A percentile compares a stretch with the other conserved stretches of the same genome.
phyloP scores from a whole-genome alignment of 805 yeast genomes.

The Kluyveromyces lactis region DNA sequence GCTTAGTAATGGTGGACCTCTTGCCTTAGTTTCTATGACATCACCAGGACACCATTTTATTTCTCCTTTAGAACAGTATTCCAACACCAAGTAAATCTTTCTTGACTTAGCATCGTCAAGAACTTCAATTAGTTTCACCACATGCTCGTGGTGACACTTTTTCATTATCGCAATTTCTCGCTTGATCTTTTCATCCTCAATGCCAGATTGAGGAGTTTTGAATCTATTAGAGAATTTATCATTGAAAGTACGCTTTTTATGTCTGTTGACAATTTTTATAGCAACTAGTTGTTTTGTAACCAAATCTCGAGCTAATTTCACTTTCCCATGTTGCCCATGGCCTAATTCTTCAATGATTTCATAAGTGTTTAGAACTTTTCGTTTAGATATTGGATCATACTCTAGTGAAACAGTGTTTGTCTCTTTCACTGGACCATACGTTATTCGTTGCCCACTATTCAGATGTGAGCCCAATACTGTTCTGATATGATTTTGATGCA shows the following conservation, averaged over 20 bases:
- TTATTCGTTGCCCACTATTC: neutral
- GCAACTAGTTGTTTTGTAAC: constrained; percentile 68
- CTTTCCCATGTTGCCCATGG: constrained; percentile 98
- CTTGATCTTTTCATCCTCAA: constrained; percentile 66
- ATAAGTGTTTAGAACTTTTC: constrained; percentile 79
- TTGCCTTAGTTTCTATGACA: constrained; percentile 33
- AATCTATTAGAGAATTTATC: constrained; percentile 26
- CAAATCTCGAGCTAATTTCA: constrained; percentile 76
- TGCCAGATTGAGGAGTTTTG: constrained; percentile 36
- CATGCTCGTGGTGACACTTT: constrained; percentile 84
- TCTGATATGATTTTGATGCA: constrained; percentile 30
- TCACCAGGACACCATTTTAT: constrained; percentile 56
- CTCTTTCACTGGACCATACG: constrained; percentile 55
- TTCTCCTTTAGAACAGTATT: constrained; percentile 86
- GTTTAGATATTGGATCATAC: constrained; percentile 77
- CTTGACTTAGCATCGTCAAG: constrained; percentile 76
- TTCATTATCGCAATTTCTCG: constrained; percentile 91
- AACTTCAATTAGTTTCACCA: constrained; percentile 80
- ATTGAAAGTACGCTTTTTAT: constrained; percentile 33
- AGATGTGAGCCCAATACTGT: constrained; percentile 8
- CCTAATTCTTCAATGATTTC: constrained; percentile 86
- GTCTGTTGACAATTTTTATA: constrained; percentile 82
- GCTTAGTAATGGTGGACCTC: constrained; percentile 58
- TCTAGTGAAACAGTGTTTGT: constrained; percentile 73
- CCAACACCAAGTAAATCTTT: constrained; percentile 84